phyloP scores from a whole-genome alignment of 306 rosid species.

The Acacia acuminata region DNA sequence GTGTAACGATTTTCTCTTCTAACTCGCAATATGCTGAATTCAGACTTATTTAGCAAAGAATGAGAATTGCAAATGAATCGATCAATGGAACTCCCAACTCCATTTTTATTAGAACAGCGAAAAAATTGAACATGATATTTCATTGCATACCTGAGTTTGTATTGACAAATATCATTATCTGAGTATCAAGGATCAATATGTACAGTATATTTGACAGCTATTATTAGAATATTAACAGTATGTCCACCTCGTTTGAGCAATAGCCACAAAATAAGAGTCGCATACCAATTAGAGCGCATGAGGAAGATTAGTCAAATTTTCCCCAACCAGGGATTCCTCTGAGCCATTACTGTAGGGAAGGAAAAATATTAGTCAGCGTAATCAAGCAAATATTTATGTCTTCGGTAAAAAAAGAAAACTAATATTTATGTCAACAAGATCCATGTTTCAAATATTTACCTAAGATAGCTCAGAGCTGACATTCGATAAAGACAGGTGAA shows the following conservation, averaged over 20 bases:
- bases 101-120: background rate
- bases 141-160: constrained; percentile 8
- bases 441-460: constrained; percentile 45
- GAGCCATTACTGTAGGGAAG: constrained; percentile 65
- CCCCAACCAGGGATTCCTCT: constrained; percentile 59
- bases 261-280: constrained; percentile 18
- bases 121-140: constrained; percentile 15
- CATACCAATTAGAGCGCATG: constrained; percentile 46
- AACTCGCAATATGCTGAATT: background rate
- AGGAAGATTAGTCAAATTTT: constrained; percentile 58
- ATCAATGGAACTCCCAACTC: background rate
- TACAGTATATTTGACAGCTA: constrained; percentile 20
- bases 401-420: background rate
- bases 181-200: constrained; percentile 26
- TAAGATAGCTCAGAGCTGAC: constrained; percentile 90
- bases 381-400: background rate
- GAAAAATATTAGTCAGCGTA: background rate
- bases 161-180: constrained; percentile 16
- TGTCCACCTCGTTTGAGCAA: constrained; percentile 20
- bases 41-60: background rate
- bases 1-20: background rate
- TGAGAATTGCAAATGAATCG: background rate
- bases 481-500: constrained; percentile 95
- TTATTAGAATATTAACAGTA: constrained; percentile 21
- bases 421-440: background rate